Percentiles rank a stretch among this genome's conserved stretches.
phyloP scores from a whole-genome alignment of 164 flowering plant species.

The Vitis cinerea region DNA sequence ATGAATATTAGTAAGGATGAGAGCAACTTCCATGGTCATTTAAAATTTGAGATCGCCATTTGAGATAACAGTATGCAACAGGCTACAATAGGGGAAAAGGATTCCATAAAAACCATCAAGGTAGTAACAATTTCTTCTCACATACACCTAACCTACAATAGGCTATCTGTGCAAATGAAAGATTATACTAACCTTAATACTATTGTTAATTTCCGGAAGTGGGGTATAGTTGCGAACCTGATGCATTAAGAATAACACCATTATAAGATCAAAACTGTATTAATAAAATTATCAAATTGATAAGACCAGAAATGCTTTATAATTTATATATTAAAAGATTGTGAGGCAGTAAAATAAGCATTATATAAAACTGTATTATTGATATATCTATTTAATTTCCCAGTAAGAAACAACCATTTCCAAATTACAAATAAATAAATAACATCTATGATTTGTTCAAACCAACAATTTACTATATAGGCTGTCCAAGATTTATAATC shows the following conservation, averaged over 20 bases:
- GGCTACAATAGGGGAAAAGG: neutral
- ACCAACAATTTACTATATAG: neutral
- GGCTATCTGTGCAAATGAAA: neutral
- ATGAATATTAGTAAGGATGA: neutral
- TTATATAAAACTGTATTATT: neutral
- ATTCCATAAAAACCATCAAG: neutral
- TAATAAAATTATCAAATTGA: no score
- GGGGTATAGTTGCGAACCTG: slow-evolving; percentile 87
- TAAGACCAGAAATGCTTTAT: neutral
- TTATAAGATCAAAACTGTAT: no score
- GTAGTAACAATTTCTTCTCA: neutral
- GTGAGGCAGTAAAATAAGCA: neutral
- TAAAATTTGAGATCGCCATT: neutral
- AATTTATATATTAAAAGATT: neutral
- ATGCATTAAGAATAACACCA: slow-evolving; percentile 12
- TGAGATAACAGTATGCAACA: neutral
- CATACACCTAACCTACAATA: neutral
- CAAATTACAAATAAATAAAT: no score
- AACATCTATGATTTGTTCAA: neutral
- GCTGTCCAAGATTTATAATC: neutral
- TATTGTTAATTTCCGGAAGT: slow-evolving; percentile 77
- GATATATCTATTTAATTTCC: neutral
- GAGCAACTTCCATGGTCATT: neutral
- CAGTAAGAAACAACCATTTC: no score
- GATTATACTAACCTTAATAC: slow-evolving; percentile 73